These are phyloP conservation scores for Neltuma alba DNA, from an alignment of 306 rosid genomes.

Conservation along the genomic window DNA sequence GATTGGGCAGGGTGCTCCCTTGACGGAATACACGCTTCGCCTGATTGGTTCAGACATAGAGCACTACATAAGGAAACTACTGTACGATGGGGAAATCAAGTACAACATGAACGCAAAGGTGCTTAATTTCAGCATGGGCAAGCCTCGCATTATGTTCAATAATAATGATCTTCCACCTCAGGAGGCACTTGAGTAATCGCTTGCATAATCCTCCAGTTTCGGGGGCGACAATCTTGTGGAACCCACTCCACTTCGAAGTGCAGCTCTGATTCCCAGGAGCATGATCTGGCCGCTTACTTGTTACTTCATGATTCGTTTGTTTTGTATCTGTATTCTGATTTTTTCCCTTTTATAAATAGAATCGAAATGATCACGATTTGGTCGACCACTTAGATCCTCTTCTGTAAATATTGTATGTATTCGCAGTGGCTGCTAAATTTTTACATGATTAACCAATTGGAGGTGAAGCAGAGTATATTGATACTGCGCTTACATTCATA, in stretches of 20 bases:
- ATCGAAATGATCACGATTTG: conserved; percentile 1
- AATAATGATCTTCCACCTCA: conserved; percentile 60
- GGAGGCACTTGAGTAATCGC: conserved; percentile 43
- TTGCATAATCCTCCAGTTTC: conserved; percentile 15
- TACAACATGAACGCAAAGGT: conserved; percentile 87
- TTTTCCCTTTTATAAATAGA: not conserved
- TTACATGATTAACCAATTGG: not conserved
- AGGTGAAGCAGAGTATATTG: not conserved
- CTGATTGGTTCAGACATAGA: conserved; percentile 95
- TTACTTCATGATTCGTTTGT: conserved; percentile 20
- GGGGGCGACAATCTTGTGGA: conserved; percentile 39
- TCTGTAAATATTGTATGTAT: conserved; percentile 3
- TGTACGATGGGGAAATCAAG: conserved; percentile 64
- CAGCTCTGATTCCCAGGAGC: conserved; percentile 64
- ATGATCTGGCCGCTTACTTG: conserved; percentile 49
- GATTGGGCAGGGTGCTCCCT: conserved; percentile 57
- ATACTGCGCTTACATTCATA: not conserved
- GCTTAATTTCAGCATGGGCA: conserved; percentile 99
- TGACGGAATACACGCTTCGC: conserved; percentile 78
- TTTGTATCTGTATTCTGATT: not conserved
- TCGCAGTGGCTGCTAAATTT: not conserved
- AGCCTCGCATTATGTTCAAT: conserved; percentile 81
- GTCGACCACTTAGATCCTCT: not conserved
- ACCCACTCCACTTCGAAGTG: conserved; percentile 57
- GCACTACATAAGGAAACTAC: conserved; percentile 72